Percentiles rank a stretch among this genome's conserved stretches.
Conservation (phyloP, 1,284 basidiomycete genomes). For the Pterulicium gracile region DNA sequence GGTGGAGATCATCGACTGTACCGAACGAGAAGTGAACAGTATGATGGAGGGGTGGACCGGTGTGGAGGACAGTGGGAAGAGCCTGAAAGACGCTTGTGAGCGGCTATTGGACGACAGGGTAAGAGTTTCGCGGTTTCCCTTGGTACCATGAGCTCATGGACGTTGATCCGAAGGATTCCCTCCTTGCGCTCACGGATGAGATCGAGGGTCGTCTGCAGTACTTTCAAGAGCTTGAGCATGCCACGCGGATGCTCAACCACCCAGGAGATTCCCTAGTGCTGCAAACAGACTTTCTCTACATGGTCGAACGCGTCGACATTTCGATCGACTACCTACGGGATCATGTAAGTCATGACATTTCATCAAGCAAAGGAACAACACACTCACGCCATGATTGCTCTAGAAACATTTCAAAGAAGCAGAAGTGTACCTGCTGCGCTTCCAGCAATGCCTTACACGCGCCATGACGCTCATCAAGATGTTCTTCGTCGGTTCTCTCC, state of each 20-base stretch:
- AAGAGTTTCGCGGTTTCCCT: conserved; percentile 10
- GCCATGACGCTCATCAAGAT: conserved; percentile 95
- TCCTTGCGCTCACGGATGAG: conserved; percentile 69
- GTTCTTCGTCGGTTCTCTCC: conserved; percentile 79
- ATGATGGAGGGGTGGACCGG: conserved; percentile 78
- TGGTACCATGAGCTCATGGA: not conserved
- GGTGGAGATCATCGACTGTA: conserved; percentile 55
- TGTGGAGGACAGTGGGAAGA: conserved; percentile 83
- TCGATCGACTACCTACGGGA: conserved; percentile 81
- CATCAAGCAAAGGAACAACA: not conserved
- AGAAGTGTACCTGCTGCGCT: conserved; percentile 84
- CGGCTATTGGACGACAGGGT: conserved; percentile 80
- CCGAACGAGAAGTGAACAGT: conserved; percentile 62
- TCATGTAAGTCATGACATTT: conserved; percentile 61
- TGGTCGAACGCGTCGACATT: conserved; percentile 87
- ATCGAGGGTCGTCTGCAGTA: conserved; percentile 75
- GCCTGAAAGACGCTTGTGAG: conserved; percentile 85
- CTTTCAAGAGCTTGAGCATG: conserved; percentile 85
- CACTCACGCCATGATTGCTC: conserved; percentile 7
- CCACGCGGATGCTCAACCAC: conserved; percentile 84
- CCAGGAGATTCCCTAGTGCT: conserved; percentile 86
- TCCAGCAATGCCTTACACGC: conserved; percentile 91
- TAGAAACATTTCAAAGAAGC: conserved; percentile 86
- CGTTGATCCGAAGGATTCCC: conserved; percentile 41
- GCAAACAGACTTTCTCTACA: conserved; percentile 81